Conservation (phyloP, 2,329 filamentous ascomycete genomes). For the Hysterium pulicare region DNA sequence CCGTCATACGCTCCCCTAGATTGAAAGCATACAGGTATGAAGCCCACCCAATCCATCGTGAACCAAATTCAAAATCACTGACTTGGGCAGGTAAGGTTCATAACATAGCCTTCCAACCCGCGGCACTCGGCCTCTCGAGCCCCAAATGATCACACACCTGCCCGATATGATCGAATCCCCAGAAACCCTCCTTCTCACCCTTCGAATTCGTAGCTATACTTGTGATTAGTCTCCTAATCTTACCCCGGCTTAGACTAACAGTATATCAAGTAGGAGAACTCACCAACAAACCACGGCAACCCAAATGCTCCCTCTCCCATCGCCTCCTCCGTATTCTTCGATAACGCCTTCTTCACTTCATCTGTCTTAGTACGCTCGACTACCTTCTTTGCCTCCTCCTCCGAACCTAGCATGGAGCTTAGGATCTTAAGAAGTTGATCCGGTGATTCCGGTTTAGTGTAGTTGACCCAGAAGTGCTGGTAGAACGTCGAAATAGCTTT, state of each 20-base stretch:
- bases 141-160: constrained; percentile 53
- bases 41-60: too few relatives aligned
- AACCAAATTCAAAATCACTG: not conserved
- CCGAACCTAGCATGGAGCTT: constrained; percentile 45
- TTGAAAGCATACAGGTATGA: too few relatives aligned
- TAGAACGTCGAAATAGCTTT: constrained; percentile 48
- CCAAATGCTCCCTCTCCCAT: constrained; percentile 58
- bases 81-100: constrained; percentile 10
- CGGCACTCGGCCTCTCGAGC: constrained; percentile 41
- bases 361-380: constrained; percentile 36
- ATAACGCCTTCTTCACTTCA: constrained; percentile 48
- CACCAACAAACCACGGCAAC: constrained; percentile 55
- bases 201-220: constrained; percentile 49
- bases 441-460: constrained; percentile 43
- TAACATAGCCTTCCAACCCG: constrained; percentile 39
- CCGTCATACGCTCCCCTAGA: too few relatives aligned
- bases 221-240: too few relatives aligned
- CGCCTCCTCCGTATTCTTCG: constrained; percentile 50
- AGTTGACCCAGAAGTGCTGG: constrained; percentile 51
- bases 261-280: too few relatives aligned
- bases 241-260: too few relatives aligned
- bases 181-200: constrained; percentile 55
- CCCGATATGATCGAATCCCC: constrained; percentile 60
- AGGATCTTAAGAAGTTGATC: constrained; percentile 47
- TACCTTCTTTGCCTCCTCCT: constrained; percentile 41